Conservation (phyloP, 164 flowering plant species). For the Magnolia kwangsiensis region DNA sequence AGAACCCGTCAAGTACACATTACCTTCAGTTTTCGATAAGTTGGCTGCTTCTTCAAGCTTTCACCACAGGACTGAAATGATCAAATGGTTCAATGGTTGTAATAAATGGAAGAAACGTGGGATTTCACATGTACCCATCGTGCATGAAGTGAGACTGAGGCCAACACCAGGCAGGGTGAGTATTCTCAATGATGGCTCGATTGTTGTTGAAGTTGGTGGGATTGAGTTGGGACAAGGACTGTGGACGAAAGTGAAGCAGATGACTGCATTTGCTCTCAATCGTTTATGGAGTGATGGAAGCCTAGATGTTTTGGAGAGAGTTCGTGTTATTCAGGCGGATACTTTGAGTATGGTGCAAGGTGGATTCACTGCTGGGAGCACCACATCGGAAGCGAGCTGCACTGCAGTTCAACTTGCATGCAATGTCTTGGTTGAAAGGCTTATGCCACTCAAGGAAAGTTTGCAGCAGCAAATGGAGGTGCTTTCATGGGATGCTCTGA, state of each 20-base stretch:
- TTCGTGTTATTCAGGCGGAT: slow-evolving; percentile 78
- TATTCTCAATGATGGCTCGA: slow-evolving; percentile 76
- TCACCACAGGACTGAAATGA: slow-evolving; percentile 34
- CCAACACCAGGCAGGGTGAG: slow-evolving; percentile 84
- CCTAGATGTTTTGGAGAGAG: slow-evolving; percentile 49
- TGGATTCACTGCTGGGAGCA: slow-evolving; percentile 85
- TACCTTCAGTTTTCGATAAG: slow-evolving; percentile 66
- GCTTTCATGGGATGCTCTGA: slow-evolving; percentile 59
- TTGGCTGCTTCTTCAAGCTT: slow-evolving; percentile 47
- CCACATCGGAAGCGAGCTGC: slow-evolving; percentile 92
- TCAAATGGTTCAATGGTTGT: slow-evolving; percentile 48
- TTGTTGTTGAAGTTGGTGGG: slow-evolving; percentile 94
- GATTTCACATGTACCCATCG: slow-evolving; percentile 68
- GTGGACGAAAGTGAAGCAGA: slow-evolving; percentile 91
- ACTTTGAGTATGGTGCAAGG: slow-evolving; percentile 85
- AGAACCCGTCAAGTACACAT: slow-evolving; percentile 56
- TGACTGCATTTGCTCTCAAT: slow-evolving; percentile 75
- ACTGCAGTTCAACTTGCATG: slow-evolving; percentile 80
- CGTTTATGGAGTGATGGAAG: slow-evolving; percentile 44
- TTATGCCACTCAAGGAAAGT: slow-evolving; percentile 48
- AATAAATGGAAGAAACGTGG: slow-evolving; percentile 76
- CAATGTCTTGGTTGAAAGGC: slow-evolving; percentile 62
- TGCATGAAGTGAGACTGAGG: slow-evolving; percentile 46
- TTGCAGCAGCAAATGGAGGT: slow-evolving; percentile 47
- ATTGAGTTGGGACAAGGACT: slow-evolving; percentile 93